Percentiles rank a stretch among this genome's conserved stretches.
These are phyloP conservation scores for Trichoderma atroviride DNA, from an alignment of 2,329 filamentous ascomycete species.

Conservation along the genomic window DNA sequence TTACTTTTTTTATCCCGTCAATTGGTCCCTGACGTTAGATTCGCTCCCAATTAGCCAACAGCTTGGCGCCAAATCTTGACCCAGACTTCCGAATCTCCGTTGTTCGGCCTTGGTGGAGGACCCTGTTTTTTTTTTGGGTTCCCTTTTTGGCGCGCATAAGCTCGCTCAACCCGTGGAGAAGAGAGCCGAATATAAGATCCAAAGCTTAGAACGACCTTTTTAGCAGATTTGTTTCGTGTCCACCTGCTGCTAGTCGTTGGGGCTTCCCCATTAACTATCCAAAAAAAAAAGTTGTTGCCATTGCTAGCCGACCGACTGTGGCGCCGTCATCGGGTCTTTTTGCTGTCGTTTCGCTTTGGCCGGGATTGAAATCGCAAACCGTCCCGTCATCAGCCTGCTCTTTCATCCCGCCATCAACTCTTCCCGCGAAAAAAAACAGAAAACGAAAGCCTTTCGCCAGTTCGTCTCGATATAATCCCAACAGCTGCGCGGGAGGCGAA, in stretches of 20 bases:
- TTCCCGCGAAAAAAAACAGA: no score
- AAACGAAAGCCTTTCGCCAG: constrained; percentile 9
- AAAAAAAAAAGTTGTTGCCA: constrained; percentile 5
- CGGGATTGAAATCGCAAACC: not conserved
- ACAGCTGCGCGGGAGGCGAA: constrained; percentile 13
- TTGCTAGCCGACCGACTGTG: constrained; percentile 15
- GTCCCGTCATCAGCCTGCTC: not conserved
- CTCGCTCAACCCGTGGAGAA: not conserved
- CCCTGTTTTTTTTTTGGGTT: not conserved
- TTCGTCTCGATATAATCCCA: constrained; percentile 7
- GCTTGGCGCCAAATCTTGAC: not conserved
- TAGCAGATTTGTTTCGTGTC: not conserved
- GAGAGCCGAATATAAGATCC: not conserved
- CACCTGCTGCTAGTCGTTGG: constrained; percentile 6
- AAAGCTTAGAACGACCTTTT: not conserved
- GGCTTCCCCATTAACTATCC: not conserved
- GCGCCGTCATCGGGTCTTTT: constrained; percentile 21
- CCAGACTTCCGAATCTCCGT: constrained; percentile 13
- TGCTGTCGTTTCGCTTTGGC: not conserved
- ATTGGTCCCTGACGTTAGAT: constrained; percentile 13
- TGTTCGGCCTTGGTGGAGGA: constrained; percentile 7
- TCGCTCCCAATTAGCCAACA: not conserved
- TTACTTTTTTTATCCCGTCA: not conserved
- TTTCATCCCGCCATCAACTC: not conserved
- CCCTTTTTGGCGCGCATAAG: not conserved